Base-by-base conservation (phyloP, 331 rosid species). In the Cydonia oblonga region DNA sequence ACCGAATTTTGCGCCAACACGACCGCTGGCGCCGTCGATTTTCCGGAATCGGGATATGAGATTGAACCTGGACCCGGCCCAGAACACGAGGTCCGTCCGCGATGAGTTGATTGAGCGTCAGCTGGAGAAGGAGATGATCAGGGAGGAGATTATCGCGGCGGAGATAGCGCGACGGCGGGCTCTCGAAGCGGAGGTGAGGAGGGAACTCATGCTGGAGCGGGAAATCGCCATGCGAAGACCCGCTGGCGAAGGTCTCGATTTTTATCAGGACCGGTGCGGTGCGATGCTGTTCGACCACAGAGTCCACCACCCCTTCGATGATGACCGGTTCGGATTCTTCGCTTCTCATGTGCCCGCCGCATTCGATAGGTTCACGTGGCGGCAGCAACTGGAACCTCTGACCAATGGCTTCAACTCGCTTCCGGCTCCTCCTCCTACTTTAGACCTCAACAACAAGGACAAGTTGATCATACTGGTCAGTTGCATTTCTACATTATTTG, bases 141-240 rank as follows among this genome's bases (percentile, higher is more conserved):
- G 90, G 35, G 78, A 84, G 35, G 89, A 86, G 81, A 86, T 83
- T 20, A 57, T 88, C 9, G 54, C 84, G 5, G 72, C 64, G 0
- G 91, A 83, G 75, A 76, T 49, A 0, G 54, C 2, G 54, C 81
- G 86, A 81, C 74, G 95, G 66, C 54, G 76, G 23, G 59, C 82
- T 66, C 66, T 89, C 14, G 92, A 87, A 46, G 84, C 76, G 12
- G 91, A 86, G 56, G 88, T 90, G 30, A 83, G 88, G 63, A 80
- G 81, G 68, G 97, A 86, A 29, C 59, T 89, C 74, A 76, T 70
- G 72, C 2, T 80, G 57, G 92, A 87, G 75, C 72, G 84, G 56
- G 87, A 62, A 52, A 63, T 87, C 35, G 76, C 75, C 9, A 71
- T 71, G 79, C 80, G 75, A 24, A 74, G 75, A 73, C 54, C 30